Conservation (phyloP, 306 rosid species). For the Fagus sylvatica region DNA sequence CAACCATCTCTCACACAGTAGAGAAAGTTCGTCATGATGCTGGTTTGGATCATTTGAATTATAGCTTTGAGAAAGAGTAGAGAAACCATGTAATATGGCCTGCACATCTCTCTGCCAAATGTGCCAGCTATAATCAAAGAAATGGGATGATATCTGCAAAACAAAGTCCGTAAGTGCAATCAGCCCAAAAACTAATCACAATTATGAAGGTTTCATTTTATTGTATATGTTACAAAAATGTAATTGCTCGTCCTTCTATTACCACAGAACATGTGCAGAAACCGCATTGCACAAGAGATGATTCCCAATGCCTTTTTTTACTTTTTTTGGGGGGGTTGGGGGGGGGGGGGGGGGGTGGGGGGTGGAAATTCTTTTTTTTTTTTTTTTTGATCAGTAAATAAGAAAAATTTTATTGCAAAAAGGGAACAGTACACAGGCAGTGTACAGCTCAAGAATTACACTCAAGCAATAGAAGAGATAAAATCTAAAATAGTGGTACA, state of each 20-base stretch:
- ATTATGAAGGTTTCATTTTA: neutral
- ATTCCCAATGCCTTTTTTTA: neutral
- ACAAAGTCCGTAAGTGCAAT: slow-evolving; percentile 25
- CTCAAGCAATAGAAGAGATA: too few species aligned
- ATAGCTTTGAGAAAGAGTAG: slow-evolving; percentile 64
- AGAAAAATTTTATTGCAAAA: too few species aligned
- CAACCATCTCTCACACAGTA: slow-evolving; percentile 94
- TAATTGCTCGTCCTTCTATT: slow-evolving; percentile 2
- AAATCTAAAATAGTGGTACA: too few species aligned
- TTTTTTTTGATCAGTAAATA: too few species aligned
- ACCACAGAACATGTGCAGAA: neutral
- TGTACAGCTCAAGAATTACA: too few species aligned
- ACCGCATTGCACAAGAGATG: neutral
- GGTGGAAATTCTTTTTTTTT: too few species aligned
- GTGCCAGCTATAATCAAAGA: slow-evolving; percentile 93
- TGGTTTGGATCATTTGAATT: slow-evolving; percentile 63
- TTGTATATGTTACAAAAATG: slow-evolving; percentile 6
- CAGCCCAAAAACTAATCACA: neutral
- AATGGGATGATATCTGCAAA: slow-evolving; percentile 87
- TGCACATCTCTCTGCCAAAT: slow-evolving; percentile 95
- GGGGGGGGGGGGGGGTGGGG: neutral
- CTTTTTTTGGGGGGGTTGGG: too few species aligned
- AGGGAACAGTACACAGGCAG: too few species aligned
- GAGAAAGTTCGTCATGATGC: slow-evolving; percentile 67
- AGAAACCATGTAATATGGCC: slow-evolving; percentile 74